Percentiles rank a stretch among this genome's conserved stretches.
Evolutionary conservation across 768 basidiomycete genomes (phyloP).

Genomic region (Leccinum incarnatum): DNA sequence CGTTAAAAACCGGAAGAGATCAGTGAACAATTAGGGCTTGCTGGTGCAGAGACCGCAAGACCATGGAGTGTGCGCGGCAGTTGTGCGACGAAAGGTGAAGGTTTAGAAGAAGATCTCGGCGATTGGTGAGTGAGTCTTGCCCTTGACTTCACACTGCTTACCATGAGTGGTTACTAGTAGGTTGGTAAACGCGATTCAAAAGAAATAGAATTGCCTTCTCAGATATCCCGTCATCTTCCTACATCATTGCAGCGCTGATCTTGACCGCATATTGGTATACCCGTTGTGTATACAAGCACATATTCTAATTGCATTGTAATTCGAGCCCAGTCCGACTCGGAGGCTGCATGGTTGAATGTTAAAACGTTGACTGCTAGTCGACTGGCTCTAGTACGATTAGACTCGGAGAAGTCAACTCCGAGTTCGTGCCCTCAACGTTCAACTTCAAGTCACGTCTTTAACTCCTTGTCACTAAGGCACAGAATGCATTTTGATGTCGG

Average conservation of each 20-base stretch:
- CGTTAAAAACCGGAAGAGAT: constrained; percentile 87
- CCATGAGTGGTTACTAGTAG: constrained; percentile 34
- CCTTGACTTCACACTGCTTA: neutral
- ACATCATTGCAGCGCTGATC: constrained; percentile 21
- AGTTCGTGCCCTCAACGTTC: neutral
- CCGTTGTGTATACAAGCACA: constrained; percentile 19
- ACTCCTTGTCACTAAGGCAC: neutral
- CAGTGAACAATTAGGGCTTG: constrained; percentile 90
- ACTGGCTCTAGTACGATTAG: neutral
- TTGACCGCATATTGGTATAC: constrained; percentile 29
- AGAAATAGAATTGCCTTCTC: constrained; percentile 45
- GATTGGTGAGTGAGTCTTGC: constrained; percentile 71
- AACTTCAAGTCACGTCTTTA: neutral
- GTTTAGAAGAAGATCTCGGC: constrained; percentile 85
- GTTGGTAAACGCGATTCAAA: constrained; percentile 86
- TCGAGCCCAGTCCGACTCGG: neutral
- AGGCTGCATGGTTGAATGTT: neutral
- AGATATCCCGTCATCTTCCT: constrained; percentile 17
- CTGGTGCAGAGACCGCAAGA: constrained; percentile 89
- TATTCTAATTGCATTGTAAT: constrained; percentile 27
- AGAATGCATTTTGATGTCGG: neutral
- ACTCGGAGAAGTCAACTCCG: neutral
- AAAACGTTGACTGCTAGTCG: neutral
- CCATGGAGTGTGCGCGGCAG: constrained; percentile 98
- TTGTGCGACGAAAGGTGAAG: constrained; percentile 94